These are phyloP conservation scores for Suillus subalutaceus DNA, from an alignment of 768 basidiomycete genomes.

Conservation along the genomic window DNA sequence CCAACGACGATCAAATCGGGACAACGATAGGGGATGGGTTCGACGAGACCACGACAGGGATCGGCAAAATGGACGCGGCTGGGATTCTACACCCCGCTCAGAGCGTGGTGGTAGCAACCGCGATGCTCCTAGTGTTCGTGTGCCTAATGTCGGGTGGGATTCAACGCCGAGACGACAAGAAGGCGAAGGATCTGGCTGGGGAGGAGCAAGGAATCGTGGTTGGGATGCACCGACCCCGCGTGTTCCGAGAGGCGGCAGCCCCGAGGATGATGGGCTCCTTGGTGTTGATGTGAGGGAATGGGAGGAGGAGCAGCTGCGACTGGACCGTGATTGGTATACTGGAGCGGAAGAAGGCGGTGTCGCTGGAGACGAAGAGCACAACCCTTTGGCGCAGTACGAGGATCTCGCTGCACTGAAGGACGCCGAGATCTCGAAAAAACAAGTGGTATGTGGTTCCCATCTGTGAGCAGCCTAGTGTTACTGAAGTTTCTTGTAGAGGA, in stretches of 20 bases:
- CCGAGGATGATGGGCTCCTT: constrained; percentile 65
- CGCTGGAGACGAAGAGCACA: constrained; percentile 89
- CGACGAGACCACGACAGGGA: constrained; percentile 41
- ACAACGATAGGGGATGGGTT: constrained; percentile 55
- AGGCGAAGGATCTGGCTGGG: constrained; percentile 69
- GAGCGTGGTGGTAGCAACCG: constrained; percentile 44
- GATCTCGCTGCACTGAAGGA: constrained; percentile 72
- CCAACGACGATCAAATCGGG: constrained; percentile 87
- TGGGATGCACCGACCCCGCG: constrained; percentile 91
- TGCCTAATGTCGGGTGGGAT: constrained; percentile 94
- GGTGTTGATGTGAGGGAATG: constrained; percentile 84
- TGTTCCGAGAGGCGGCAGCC: constrained; percentile 63
- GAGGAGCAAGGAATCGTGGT: constrained; percentile 49
- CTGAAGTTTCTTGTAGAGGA: constrained; percentile 54
- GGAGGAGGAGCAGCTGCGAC: constrained; percentile 92
- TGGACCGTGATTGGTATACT: constrained; percentile 97
- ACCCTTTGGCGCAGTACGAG: constrained; percentile 92
- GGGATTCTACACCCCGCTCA: constrained; percentile 67
- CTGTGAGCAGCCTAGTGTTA: constrained; percentile 1
- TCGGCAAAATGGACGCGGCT: constrained; percentile 36
- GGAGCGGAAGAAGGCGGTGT: constrained; percentile 87
- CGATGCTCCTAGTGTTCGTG: constrained; percentile 84
- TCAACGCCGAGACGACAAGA: constrained; percentile 76
- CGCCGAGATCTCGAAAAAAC: constrained; percentile 75
- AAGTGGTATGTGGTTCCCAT: constrained; percentile 52